Evolutionary conservation across 176 grass and related monocot genomes (phyloP).

Genomic region (Pontederia crassipes): DNA sequence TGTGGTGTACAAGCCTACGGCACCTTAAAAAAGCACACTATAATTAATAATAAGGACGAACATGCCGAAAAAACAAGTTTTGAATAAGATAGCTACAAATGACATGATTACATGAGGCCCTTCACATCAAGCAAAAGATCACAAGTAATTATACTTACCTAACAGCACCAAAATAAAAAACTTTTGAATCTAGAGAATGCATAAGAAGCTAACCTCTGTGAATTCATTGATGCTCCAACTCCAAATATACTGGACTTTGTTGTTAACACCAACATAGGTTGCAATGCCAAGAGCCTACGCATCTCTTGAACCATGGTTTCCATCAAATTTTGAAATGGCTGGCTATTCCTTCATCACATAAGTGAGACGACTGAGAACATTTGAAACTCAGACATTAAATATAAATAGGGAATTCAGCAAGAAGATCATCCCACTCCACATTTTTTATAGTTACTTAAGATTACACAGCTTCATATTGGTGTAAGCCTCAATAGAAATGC

Average conservation of each 20-base stretch:
- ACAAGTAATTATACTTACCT: background rate
- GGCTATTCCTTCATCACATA: constrained; percentile 37
- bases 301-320: constrained; percentile 69
- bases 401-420: no score
- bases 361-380: constrained; percentile 14
- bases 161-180: background rate
- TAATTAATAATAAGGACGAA: no score
- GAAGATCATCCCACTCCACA: no score
- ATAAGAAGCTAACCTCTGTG: constrained; percentile 34
- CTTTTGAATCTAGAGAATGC: background rate
- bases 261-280: constrained; percentile 69
- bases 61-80: no score
- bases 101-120: no score
- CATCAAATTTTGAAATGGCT: constrained; percentile 40
- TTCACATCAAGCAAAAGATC: no score
- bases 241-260: constrained; percentile 60
- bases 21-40: no score
- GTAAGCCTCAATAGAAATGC: no score
- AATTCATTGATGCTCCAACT: constrained; percentile 32
- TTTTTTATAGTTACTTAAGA: no score
- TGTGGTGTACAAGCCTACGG: no score
- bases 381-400: background rate
- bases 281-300: constrained; percentile 48
- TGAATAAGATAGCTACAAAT: no score
- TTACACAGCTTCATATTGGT: no score